Conservation (phyloP, 2,329 filamentous ascomycete genomes). For the Cercospora canescens region DNA sequence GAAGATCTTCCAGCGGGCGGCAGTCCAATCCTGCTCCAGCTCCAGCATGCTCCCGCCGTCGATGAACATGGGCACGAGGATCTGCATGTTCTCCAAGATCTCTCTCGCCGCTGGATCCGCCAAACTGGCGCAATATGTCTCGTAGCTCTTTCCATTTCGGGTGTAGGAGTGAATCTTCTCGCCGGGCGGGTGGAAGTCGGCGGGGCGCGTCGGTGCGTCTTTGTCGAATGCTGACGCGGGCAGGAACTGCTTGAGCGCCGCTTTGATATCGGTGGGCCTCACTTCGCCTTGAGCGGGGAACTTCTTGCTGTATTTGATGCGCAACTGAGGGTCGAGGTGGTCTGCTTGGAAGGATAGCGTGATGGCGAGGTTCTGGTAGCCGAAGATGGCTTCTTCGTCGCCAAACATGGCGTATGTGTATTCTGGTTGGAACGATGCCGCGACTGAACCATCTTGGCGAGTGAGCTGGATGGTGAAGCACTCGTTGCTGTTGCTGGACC, state of each 20-base stretch:
- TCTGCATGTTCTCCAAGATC: conserved; percentile 77
- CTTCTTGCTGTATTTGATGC: conserved; percentile 70
- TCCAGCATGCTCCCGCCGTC: conserved; percentile 84
- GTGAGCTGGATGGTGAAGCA: conserved; percentile 63
- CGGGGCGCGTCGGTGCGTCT: conserved; percentile 37
- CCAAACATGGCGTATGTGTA: conserved; percentile 93
- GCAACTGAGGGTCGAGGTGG: conserved; percentile 77
- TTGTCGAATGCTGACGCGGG: conserved; percentile 58
- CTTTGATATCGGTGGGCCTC: conserved; percentile 68
- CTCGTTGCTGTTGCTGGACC: conserved; percentile 63
- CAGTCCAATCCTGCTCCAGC: conserved; percentile 68
- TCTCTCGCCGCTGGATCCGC: conserved; percentile 67
- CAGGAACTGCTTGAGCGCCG: conserved; percentile 64
- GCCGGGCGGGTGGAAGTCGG: conserved; percentile 71
- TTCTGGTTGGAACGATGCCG: conserved; percentile 67
- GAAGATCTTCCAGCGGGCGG: conserved; percentile 89
- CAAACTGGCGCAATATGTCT: conserved; percentile 81
- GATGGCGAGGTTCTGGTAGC: conserved; percentile 80
- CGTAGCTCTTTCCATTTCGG: conserved; percentile 64
- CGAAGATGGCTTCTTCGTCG: conserved; percentile 88
- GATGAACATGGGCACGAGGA: conserved; percentile 83
- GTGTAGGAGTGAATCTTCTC: conserved; percentile 66
- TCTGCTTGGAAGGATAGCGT: conserved; percentile 68
- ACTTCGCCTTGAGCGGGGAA: conserved; percentile 68
- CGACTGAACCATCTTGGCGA: conserved; percentile 48